Evolutionary conservation across 768 basidiomycete species (phyloP).

Genomic region (Amanita muscaria): DNA sequence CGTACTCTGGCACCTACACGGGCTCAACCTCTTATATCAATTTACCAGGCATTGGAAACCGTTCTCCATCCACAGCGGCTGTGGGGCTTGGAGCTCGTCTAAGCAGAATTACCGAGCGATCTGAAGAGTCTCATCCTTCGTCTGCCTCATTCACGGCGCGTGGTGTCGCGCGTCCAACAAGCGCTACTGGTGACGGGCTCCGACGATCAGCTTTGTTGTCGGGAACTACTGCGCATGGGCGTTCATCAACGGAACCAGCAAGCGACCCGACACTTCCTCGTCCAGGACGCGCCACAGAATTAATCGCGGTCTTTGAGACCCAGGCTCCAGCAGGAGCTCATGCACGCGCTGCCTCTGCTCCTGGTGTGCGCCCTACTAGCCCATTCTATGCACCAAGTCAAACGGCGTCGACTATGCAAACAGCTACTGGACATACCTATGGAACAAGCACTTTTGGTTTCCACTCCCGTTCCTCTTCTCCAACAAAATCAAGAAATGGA

Average conservation of each 20-base stretch:
- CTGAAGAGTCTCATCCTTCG: constrained; percentile 61
- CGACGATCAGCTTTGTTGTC: constrained; percentile 38
- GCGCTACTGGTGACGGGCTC: constrained; percentile 35
- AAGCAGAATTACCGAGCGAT: constrained; percentile 73
- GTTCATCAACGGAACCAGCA: constrained; percentile 51
- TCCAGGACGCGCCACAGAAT: constrained; percentile 54
- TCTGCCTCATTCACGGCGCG: constrained; percentile 31
- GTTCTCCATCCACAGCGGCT: constrained; percentile 26
- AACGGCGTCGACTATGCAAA: constrained; percentile 17
- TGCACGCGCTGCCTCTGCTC: constrained; percentile 45
- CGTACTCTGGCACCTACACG: constrained; percentile 32
- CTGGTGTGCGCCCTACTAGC: constrained; percentile 31
- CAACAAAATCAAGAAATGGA: constrained; percentile 30
- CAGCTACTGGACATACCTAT: constrained; percentile 23
- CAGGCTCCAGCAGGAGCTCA: constrained; percentile 37
- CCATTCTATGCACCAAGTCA: constrained; percentile 22
- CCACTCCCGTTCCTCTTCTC: constrained; percentile 37
- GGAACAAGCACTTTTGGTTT: constrained; percentile 27
- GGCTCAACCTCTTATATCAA: constrained; percentile 40
- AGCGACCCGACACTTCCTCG: constrained; percentile 37
- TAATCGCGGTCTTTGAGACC: constrained; percentile 66
- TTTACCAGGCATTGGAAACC: constrained; percentile 30
- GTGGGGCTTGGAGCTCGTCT: constrained; percentile 38
- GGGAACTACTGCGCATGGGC: constrained; percentile 37
- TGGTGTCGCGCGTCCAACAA: constrained; percentile 26